Percentiles rank a stretch among this genome's conserved stretches.
These are phyloP conservation scores for Picea abies DNA, from an alignment of 83 land plant genomes.

Conservation along the genomic window DNA sequence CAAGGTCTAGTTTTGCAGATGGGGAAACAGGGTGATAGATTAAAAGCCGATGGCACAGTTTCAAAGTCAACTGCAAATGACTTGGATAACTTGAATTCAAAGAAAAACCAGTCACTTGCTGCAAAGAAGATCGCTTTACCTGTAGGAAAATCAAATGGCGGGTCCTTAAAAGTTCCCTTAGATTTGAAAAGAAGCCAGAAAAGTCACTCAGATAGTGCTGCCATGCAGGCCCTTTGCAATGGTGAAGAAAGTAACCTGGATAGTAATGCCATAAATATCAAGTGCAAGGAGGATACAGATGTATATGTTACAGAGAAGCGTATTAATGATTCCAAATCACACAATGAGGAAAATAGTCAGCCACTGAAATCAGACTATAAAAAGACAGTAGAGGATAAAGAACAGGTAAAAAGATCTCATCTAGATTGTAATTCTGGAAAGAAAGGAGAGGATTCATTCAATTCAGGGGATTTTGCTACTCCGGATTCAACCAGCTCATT, in stretches of 20 bases:
- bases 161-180: background rate
- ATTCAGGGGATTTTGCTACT: background rate
- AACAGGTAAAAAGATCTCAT: background rate
- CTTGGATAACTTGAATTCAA: background rate
- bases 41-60: background rate
- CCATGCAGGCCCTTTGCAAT: background rate
- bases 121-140: background rate
- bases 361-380: background rate
- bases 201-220: too few relatives aligned
- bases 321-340: too few relatives aligned
- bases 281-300: background rate
- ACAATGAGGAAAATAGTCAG: background rate
- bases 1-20: background rate
- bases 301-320: background rate
- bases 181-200: background rate
- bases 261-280: background rate
- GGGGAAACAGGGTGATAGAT: background rate
- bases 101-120: background rate
- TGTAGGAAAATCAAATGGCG: background rate
- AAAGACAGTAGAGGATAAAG: background rate
- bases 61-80: background rate
- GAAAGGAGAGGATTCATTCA: background rate
- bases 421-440: background rate
- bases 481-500: background rate
- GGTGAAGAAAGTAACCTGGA: background rate